Base-by-base conservation (phyloP, 140 eudicot genomes). In the Stevia rebaudiana region DNA sequence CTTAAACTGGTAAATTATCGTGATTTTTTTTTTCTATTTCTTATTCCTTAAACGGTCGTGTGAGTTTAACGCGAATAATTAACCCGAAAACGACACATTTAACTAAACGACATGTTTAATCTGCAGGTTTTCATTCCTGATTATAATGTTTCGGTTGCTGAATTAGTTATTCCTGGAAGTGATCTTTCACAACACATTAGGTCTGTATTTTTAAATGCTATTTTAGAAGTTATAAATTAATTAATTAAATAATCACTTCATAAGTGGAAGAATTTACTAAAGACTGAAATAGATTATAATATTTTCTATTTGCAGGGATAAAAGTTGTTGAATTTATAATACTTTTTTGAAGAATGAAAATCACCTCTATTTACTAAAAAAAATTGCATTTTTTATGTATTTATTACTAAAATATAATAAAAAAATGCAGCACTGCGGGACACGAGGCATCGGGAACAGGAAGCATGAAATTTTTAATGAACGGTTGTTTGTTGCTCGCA, bases 391-490 rank as follows among this genome's bases (percentile, higher is more conserved):
- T 35, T 28, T 54, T 25, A 21, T 25, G 54, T 22, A 21, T 68
- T 52, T 44, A 2, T 61, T n/a, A n/a, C n/a, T n/a, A n/a, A n/a
- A n/a, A n/a, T n/a, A n/a, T n/a, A n/a, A n/a, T n/a, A n/a, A n/a
- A n/a, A n/a, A n/a, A n/a, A 49, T 65, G 82, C 78, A 84, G 91
- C 77, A 84, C 91, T 55, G 87, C 91, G 15, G 91, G 91, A 51
- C 82, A 78, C 1, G 91, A 84, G 82, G 87, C 87, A 24, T 74
- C 84, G 8, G 91, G 91, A 52, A 84, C 87, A 0, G 84, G 90
- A 57, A 81, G 82, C 83, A 84, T 84, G 91, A 84, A 83, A 51
- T 84, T 81, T 76, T 73, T 78, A 43, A 78, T 84, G 84, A 84
- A 84, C 16, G 91, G 87, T 59, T 81, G 91, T 58, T 67, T 84